phyloP scores from a whole-genome alignment of 148 eudicot species.

The Rhododendron williamsianum region DNA sequence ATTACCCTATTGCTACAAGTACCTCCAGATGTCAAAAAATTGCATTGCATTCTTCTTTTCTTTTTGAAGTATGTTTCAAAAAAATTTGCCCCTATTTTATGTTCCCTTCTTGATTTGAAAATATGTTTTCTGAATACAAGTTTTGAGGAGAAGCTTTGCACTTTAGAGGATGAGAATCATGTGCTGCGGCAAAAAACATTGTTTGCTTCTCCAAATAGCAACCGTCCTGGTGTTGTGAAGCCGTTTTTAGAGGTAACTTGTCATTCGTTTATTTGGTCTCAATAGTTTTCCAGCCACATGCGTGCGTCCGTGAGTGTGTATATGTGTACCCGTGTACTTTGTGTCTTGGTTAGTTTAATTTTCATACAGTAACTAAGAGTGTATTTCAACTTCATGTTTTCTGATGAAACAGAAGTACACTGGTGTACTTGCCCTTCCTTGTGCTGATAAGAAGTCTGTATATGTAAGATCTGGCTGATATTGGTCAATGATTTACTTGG shows the following conservation, averaged over 20 bases:
- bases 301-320: not conserved
- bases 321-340: not conserved
- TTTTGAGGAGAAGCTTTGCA: conserved; percentile 76
- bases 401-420: conserved; percentile 52
- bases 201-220: conserved; percentile 56
- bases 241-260: conserved; percentile 65
- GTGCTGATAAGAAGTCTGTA: conserved; percentile 48
- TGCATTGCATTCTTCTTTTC: conserved; percentile 5
- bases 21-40: not conserved
- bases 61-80: not conserved
- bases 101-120: conserved; percentile 4
- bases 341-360: not conserved
- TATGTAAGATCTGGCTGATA: conserved; percentile 47
- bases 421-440: conserved; percentile 53
- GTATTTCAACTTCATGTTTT: conserved; percentile 2
- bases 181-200: conserved; percentile 74
- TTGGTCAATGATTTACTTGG: not conserved
- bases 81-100: not conserved
- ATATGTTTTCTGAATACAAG: conserved; percentile 26
- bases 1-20: not conserved
- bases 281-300: not conserved
- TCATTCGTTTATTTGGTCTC: not conserved
- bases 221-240: conserved; percentile 51
- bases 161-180: conserved; percentile 81
- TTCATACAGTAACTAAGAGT: not conserved